phyloP scores from a whole-genome alignment of 139 green algal genomes.

The Yamagishiella unicocca region DNA sequence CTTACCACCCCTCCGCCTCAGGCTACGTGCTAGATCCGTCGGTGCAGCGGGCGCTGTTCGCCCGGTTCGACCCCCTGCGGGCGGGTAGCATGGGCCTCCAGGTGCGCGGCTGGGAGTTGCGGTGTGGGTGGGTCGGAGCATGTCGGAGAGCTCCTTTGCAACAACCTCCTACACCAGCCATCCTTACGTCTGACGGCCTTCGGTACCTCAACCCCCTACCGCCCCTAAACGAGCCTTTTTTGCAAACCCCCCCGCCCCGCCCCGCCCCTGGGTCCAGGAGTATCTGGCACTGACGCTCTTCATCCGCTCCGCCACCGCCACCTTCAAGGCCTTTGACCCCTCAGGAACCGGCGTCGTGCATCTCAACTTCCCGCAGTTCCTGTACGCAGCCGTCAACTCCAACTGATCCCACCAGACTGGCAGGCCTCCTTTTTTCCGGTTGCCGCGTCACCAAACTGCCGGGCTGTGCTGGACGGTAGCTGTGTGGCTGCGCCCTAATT shows the following conservation, averaged over 20 bases:
- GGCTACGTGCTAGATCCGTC: conserved; percentile 60
- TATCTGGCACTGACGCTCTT: conserved; percentile 81
- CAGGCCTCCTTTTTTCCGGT: too few species aligned
- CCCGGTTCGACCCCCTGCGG: conserved; percentile 61
- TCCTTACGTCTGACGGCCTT: too few species aligned
- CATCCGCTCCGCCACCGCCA: conserved; percentile 66
- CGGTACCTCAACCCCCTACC: too few species aligned
- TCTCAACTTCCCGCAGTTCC: conserved; percentile 75
- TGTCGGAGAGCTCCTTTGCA: too few species aligned
- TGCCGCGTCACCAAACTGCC: too few species aligned
- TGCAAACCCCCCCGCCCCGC: neutral
- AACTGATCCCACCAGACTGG: too few species aligned
- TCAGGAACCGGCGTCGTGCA: conserved; percentile 48
- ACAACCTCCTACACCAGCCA: too few species aligned
- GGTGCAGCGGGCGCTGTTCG: conserved; percentile 50
- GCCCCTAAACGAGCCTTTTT: too few species aligned
- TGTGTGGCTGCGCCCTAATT: too few species aligned
- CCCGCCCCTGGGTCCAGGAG: conserved; percentile 55
- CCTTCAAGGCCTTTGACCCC: conserved; percentile 73
- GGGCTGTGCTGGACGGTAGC: too few species aligned
- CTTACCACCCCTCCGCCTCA: neutral
- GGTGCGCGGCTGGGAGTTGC: conserved; percentile 13
- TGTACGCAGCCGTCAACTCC: conserved; percentile 57
- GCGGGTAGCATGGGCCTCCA: conserved; percentile 54
- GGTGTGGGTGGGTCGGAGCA: too few species aligned